Conservation (phyloP, 352 stramenopile species). For the Pilasporangium apinafurcum region DNA sequence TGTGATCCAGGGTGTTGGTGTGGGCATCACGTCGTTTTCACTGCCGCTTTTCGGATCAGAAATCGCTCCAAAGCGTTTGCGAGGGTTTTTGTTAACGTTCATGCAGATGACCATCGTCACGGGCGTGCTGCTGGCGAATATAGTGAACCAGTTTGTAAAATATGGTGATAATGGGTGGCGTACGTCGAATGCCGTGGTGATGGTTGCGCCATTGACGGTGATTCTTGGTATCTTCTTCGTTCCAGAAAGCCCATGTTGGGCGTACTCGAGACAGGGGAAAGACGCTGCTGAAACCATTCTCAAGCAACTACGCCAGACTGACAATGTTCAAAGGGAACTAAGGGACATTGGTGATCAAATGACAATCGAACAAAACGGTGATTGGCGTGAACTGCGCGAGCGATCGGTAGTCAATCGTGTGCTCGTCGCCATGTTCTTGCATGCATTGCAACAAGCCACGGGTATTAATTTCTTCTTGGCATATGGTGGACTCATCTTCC, state of each 20-base stretch:
- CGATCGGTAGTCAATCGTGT: slow-evolving; percentile 13
- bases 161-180: slow-evolving; percentile 20
- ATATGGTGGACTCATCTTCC: slow-evolving; percentile 17
- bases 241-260: slow-evolving; percentile 41
- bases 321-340: slow-evolving; percentile 15
- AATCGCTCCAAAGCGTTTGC: too few relatives aligned
- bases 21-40: slow-evolving; percentile 29
- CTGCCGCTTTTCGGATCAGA: slow-evolving; percentile 29
- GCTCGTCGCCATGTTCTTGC: slow-evolving; percentile 20
- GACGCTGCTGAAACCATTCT: slow-evolving; percentile 24
- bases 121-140: slow-evolving; percentile 20
- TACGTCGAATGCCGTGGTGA: slow-evolving; percentile 25
- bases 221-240: slow-evolving; percentile 34
- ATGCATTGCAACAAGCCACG: slow-evolving; percentile 28
- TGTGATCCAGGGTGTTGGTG: slow-evolving; percentile 22
- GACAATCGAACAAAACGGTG: slow-evolving; percentile 5
- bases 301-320: slow-evolving; percentile 14
- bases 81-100: slow-evolving; percentile 17
- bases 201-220: slow-evolving; percentile 22
- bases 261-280: slow-evolving; percentile 34
- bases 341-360: slow-evolving; percentile 26
- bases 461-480: slow-evolving; percentile 26
- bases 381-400: slow-evolving; percentile 19
- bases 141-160: slow-evolving; percentile 24
- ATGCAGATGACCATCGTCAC: slow-evolving; percentile 30